phyloP scores from a whole-genome alignment of 495 filamentous ascomycete genomes.

The Neurospora tetraspora region DNA sequence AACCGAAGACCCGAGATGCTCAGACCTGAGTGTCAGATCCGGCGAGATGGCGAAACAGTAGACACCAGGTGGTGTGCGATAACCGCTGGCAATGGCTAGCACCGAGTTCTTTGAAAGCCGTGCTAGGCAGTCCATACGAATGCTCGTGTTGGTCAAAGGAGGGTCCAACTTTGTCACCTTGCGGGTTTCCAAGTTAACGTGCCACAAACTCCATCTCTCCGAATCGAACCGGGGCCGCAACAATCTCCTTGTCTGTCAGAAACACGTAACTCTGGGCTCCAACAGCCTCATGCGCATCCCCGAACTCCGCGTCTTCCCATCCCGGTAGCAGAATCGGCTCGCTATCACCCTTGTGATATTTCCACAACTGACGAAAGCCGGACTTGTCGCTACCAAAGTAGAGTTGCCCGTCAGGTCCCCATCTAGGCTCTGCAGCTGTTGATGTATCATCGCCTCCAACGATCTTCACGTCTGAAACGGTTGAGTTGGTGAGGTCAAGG shows the following conservation, averaged over 20 bases:
- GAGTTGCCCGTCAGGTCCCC: constrained; percentile 32
- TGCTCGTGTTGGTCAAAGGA: constrained; percentile 5
- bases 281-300: constrained; percentile 27
- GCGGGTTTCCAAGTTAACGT: constrained; percentile 19
- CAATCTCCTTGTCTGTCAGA: constrained; percentile 23
- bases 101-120: constrained; percentile 15
- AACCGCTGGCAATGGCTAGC: constrained; percentile 18
- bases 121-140: constrained; percentile 6
- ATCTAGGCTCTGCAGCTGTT: constrained; percentile 35
- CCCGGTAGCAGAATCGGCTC: constrained; percentile 18
- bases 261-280: constrained; percentile 30
- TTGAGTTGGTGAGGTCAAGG: neutral
- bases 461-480: constrained; percentile 3
- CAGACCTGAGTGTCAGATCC: neutral
- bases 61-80: constrained; percentile 10
- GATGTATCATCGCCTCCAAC: constrained; percentile 21
- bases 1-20: constrained; percentile 8
- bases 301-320: constrained; percentile 32
- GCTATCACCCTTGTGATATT: constrained; percentile 3
- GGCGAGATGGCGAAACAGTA: constrained; percentile 15
- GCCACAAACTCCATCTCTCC: constrained; percentile 16
- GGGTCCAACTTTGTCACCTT: constrained; percentile 5
- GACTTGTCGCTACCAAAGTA: constrained; percentile 34
- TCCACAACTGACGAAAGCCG: constrained; percentile 34
- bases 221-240: constrained; percentile 23